A percentile compares a stretch with the other conserved stretches of the same genome.
Conservation (phyloP, 2,329 filamentous ascomycete genomes). For the Clarireedia hainanense region DNA sequence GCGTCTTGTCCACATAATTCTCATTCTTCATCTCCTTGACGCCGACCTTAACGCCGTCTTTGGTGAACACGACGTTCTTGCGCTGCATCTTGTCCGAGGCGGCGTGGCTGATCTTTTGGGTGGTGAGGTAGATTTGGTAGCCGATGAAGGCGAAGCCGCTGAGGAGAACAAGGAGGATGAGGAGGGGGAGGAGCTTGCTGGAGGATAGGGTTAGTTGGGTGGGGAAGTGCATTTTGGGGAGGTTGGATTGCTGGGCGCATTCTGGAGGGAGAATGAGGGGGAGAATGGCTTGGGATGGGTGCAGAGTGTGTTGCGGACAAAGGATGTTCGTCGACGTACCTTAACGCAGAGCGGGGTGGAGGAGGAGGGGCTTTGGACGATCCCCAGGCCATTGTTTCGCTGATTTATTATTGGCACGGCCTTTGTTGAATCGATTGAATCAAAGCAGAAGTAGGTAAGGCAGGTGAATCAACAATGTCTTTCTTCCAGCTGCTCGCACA, state of each 20-base stretch:
- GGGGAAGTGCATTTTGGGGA: background rate
- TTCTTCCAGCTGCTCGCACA: no score
- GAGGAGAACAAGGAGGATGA: slow-evolving; percentile 54
- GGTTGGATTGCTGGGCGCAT: background rate
- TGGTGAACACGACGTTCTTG: slow-evolving; percentile 68
- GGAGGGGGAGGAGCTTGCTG: slow-evolving; percentile 54
- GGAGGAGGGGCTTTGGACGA: slow-evolving; percentile 24
- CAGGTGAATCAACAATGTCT: no score
- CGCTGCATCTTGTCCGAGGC: slow-evolving; percentile 64
- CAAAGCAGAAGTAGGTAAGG: no score
- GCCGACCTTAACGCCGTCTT: slow-evolving; percentile 65
- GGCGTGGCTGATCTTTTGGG: slow-evolving; percentile 55
- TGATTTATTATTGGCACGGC: background rate
- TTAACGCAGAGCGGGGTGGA: slow-evolving; percentile 29
- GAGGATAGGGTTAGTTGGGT: slow-evolving; percentile 7
- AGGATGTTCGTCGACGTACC: slow-evolving; percentile 17
- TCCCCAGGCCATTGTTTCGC: slow-evolving; percentile 29
- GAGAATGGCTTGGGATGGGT: background rate
- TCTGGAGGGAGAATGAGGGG: background rate
- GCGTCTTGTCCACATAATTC: slow-evolving; percentile 65
- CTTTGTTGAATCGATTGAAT: no score
- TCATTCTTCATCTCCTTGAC: slow-evolving; percentile 62
- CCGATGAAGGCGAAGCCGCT: slow-evolving; percentile 53
- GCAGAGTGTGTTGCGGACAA: background rate
- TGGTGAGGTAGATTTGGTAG: slow-evolving; percentile 65